Evolutionary conservation across 805 yeast species (phyloP).

Genomic region (Candida khao-thaluensis): DNA sequence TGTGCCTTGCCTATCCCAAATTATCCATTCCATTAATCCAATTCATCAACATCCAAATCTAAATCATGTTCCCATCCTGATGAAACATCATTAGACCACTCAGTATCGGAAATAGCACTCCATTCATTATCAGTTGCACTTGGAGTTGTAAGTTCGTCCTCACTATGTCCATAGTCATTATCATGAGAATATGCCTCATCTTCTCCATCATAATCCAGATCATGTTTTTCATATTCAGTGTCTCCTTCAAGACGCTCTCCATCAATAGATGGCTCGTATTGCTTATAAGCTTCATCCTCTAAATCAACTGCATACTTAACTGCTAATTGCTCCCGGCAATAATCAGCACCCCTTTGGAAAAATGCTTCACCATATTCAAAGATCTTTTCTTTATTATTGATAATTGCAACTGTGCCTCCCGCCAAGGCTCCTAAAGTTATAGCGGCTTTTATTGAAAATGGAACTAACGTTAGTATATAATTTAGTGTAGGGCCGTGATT

Average conservation of each 20-base stretch:
- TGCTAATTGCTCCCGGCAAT: slow-evolving; percentile 19
- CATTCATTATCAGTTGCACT: slow-evolving; percentile 11
- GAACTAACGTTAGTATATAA: slow-evolving; percentile 25
- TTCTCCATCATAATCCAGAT: neutral
- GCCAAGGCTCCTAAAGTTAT: slow-evolving; percentile 31
- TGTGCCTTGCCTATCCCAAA: too few species aligned
- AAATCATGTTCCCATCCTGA: slow-evolving; percentile 14
- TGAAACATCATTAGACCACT: too few species aligned
- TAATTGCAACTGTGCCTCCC: slow-evolving; percentile 34
- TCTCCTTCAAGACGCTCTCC: slow-evolving; percentile 2
- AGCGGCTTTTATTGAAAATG: slow-evolving; percentile 33
- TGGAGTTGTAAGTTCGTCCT: slow-evolving; percentile 9
- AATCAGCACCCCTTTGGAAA: slow-evolving; percentile 31
- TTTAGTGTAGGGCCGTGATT: too few species aligned
- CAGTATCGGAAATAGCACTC: slow-evolving; percentile 1
- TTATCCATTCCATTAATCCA: too few species aligned
- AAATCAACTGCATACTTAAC: slow-evolving; percentile 12
- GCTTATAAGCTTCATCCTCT: slow-evolving; percentile 8
- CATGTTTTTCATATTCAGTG: slow-evolving; percentile 5
- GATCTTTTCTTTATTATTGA: slow-evolving; percentile 28
- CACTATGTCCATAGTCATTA: slow-evolving; percentile 1
- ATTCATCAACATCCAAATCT: too few species aligned
- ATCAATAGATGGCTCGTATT: too few species aligned
- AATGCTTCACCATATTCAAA: slow-evolving; percentile 28
- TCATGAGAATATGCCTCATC: slow-evolving; percentile 1